Evolutionary conservation across 2,329 filamentous ascomycete genomes (phyloP), one percentile per base, ranked within the genome.

Genomic region (Neoascochyta sp.): DNA sequence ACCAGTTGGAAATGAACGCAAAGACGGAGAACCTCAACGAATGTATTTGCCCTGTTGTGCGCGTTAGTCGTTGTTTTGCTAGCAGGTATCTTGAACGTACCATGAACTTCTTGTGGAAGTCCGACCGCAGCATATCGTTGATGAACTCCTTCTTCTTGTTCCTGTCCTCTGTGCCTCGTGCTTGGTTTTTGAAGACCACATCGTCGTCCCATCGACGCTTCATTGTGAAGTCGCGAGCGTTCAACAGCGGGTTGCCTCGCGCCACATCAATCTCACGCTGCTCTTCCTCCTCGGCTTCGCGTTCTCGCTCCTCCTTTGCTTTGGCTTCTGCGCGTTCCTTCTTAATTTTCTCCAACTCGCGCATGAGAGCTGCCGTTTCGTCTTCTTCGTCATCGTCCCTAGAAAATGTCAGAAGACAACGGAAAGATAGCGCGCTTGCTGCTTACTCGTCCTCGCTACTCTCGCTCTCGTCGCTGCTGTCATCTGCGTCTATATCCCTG

Each of bases 71-170:
- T 9, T 16, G 5, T 31, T 4, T 6, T 22, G 15, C 7, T 21
- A 3, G 11, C 9, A 9, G 11, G 4, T 5, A 7, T 10, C 13
- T n/a, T 15, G 14, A 7, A 24, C 66, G 62, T 63, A 75, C 74
- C 92, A 98, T 98, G 64, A 98, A 98, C 43, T 88, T 81, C 67
- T 89, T 92, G 71, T 98, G 92, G 64, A 98, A 98, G 65, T 98
- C 92, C 16, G 88, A 95, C 41, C 90, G 81, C 43, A 96, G 69
- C 55, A 95, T 73, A 65, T 96, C 88, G 60, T 98, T 98, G 64
- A 98, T 89, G 67, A 98, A 98, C 65, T 95, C 89, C 70, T 90
- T 93, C 70, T 83, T 88, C 70, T 83, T 88, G 42, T 83, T 80
- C 70, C 83, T 89, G 42, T 95, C 87, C 57, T 96, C 90, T 1